A percentile compares a stretch with the other conserved stretches of the same genome.
phyloP scores from a whole-genome alignment of 1,139 yeast genomes.

The Casaregolazyma suthepensis region DNA sequence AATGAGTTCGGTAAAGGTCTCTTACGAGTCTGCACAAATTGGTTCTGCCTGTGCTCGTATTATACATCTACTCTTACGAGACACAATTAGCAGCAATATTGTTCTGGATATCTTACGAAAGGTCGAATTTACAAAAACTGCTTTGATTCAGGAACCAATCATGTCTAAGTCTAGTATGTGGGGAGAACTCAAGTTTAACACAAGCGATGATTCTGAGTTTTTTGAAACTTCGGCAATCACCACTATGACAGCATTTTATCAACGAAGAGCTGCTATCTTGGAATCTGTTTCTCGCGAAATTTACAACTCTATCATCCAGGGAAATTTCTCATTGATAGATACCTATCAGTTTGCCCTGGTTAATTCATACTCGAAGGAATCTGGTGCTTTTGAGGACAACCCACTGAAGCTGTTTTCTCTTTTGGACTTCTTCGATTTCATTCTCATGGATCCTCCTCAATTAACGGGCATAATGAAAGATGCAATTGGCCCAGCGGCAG shows the following conservation, averaged over 20 bases:
- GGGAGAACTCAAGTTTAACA: conserved; percentile 44
- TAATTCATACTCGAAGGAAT: conserved; percentile 24
- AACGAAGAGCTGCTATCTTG: conserved; percentile 54
- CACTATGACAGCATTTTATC: conserved; percentile 57
- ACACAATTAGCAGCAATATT: conserved; percentile 47
- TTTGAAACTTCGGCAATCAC: conserved; percentile 29
- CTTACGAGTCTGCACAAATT: conserved; percentile 32
- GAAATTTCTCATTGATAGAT: conserved; percentile 50
- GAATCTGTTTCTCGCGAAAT: conserved; percentile 70
- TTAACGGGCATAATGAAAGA: conserved; percentile 3
- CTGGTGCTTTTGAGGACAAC: conserved; percentile 24
- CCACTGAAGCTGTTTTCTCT: conserved; percentile 62
- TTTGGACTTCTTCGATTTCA: conserved; percentile 60
- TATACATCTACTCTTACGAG: conserved; percentile 43
- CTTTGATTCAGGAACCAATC: conserved; percentile 51
- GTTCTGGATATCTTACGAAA: conserved; percentile 51
- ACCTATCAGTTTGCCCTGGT: conserved; percentile 51
- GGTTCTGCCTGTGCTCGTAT: conserved; percentile 7
- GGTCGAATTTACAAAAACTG: conserved; percentile 44
- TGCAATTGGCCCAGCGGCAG: conserved; percentile 14
- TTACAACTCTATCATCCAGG: conserved; percentile 48
- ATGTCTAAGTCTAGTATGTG: conserved; percentile 45
- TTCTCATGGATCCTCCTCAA: conserved; percentile 6
- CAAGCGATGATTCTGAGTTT: conserved; percentile 27
- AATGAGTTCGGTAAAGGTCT: conserved; percentile 17